Percentiles rank a stretch among this genome's conserved stretches.
phyloP scores from a whole-genome alignment of 306 rosid genomes.

The Fagus sylvatica region DNA sequence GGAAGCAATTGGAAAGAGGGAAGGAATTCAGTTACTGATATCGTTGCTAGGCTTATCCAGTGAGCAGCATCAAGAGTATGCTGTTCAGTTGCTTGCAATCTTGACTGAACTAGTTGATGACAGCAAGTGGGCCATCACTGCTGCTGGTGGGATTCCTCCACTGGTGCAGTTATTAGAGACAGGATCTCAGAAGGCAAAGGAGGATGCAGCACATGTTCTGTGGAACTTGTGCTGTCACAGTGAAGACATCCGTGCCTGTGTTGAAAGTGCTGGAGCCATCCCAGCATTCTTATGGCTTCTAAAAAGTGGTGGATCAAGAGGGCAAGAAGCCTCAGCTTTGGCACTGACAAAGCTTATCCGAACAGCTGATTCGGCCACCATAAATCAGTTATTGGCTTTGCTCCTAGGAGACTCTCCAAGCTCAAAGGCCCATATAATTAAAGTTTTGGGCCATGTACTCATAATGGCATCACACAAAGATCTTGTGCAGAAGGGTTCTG shows the following conservation, averaged over 20 bases:
- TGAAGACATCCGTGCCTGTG: constrained; percentile 95
- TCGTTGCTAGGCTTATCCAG: constrained; percentile 81
- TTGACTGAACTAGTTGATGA: constrained; percentile 88
- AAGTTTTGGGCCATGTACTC: constrained; percentile 86
- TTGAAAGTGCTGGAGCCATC: constrained; percentile 75
- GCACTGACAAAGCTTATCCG: constrained; percentile 83
- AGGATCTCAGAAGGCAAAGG: constrained; percentile 91
- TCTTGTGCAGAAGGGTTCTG: constrained; percentile 76
- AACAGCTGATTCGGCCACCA: constrained; percentile 87
- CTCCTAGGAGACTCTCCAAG: constrained; percentile 79
- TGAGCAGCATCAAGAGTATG: constrained; percentile 97
- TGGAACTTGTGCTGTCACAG: constrained; percentile 95
- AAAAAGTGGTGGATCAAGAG: constrained; percentile 80
- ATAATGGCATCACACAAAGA: constrained; percentile 68
- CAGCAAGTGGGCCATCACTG: constrained; percentile 99
- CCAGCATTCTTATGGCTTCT: constrained; percentile 91
- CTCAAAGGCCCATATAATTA: constrained; percentile 74
- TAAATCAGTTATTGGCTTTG: constrained; percentile 84
- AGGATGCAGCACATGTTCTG: constrained; percentile 89
- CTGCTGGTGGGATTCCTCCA: constrained; percentile 98
- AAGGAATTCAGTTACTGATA: constrained; percentile 91
- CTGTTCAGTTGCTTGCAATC: constrained; percentile 82
- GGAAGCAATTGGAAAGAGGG: constrained; percentile 90
- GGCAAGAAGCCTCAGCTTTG: constrained; percentile 89
- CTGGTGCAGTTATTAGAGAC: constrained; percentile 90